A percentile compares a stretch with the other conserved stretches of the same genome.
These are phyloP conservation scores for Stemphylium beticola DNA, from an alignment of 2,329 filamentous ascomycete species.

Conservation along the genomic window DNA sequence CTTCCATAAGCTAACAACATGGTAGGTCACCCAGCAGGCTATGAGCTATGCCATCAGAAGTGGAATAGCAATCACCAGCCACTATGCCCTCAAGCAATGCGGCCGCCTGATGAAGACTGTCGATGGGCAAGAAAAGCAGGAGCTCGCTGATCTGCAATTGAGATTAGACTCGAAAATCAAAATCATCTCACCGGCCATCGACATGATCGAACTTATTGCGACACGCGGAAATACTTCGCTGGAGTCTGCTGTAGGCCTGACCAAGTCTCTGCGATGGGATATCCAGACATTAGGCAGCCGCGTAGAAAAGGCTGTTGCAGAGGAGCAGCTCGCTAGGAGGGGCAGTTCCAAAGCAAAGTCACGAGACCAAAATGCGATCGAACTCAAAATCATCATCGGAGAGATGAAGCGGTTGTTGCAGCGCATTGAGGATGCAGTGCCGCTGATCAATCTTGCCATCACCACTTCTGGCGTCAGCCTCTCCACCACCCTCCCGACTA, in stretches of 20 bases:
- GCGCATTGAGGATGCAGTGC: slow-evolving; percentile 89
- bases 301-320: slow-evolving; percentile 71
- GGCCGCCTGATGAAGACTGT: slow-evolving; percentile 75
- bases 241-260: slow-evolving; percentile 82
- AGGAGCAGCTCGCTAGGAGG: slow-evolving; percentile 61
- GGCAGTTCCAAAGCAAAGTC: slow-evolving; percentile 56
- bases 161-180: slow-evolving; percentile 85
- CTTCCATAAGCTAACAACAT: slow-evolving; percentile 12
- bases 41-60: slow-evolving; percentile 91
- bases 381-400: slow-evolving; percentile 72
- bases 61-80: slow-evolving; percentile 83
- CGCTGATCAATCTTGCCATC: slow-evolving; percentile 90
- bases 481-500: slow-evolving; percentile 77
- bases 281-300: slow-evolving; percentile 80
- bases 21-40: slow-evolving; percentile 73
- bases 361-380: slow-evolving; percentile 63
- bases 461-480: slow-evolving; percentile 90
- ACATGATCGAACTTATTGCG: slow-evolving; percentile 88
- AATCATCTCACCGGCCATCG: slow-evolving; percentile 89
- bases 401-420: slow-evolving; percentile 77
- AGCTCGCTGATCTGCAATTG: slow-evolving; percentile 74
- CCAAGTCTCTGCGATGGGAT: slow-evolving; percentile 80
- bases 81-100: slow-evolving; percentile 83
- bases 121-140: slow-evolving; percentile 72
- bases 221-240: slow-evolving; percentile 79